A percentile compares a stretch with the other conserved stretches of the same genome.
Conservation (phyloP, 108 stramenopile species). For the Pseudonitzschia delicatissima region DNA sequence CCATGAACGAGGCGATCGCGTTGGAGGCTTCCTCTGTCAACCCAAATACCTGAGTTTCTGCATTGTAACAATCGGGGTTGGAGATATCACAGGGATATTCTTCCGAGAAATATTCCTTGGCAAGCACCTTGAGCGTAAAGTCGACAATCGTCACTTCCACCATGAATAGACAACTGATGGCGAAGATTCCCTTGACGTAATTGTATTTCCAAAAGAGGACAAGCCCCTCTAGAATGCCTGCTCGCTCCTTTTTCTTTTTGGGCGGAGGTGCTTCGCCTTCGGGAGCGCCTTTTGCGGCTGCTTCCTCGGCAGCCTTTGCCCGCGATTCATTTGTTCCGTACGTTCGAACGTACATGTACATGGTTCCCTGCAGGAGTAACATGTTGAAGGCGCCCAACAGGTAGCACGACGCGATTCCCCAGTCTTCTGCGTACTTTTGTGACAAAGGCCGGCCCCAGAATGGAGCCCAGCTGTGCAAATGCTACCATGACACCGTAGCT, state of each 20-base stretch:
- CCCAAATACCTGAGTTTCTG: conserved; percentile 59
- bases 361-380: conserved; percentile 86
- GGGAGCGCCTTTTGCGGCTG: conserved; percentile 8
- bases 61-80: conserved; percentile 62
- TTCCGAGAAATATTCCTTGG: conserved; percentile 80
- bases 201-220: conserved; percentile 88
- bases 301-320: conserved; percentile 29
- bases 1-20: conserved; percentile 93
- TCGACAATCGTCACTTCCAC: conserved; percentile 98
- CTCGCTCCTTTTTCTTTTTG: conserved; percentile 63
- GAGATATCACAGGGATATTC: conserved; percentile 83
- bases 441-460: conserved; percentile 92
- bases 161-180: conserved; percentile 96
- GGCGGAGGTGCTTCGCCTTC: conserved; percentile 1
- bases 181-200: conserved; percentile 97
- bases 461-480: conserved; percentile 90
- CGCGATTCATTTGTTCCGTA: conserved; percentile 70
- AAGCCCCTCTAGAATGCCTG: conserved; percentile 92
- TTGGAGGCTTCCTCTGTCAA: conserved; percentile 71
- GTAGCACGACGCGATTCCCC: conserved; percentile 79
- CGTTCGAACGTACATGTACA: conserved; percentile 81
- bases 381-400: conserved; percentile 81
- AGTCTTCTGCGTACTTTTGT: conserved; percentile 52
- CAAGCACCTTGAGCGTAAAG: conserved; percentile 96
- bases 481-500: conserved; percentile 96